phyloP scores from a whole-genome alignment of 129 eudicot species.

The Pittosporum tobira region DNA sequence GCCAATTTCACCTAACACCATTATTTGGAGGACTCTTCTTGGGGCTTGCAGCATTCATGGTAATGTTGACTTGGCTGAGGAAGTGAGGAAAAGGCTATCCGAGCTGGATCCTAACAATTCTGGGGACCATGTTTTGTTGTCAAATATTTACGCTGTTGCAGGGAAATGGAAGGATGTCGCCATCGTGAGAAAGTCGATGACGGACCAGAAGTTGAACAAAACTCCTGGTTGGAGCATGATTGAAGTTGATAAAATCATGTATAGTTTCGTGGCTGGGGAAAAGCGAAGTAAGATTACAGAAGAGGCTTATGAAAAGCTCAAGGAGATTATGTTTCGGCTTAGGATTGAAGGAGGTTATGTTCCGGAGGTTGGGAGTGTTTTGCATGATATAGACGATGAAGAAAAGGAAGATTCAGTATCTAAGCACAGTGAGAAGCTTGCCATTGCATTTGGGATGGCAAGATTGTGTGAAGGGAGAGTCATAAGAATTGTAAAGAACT shows the following conservation, averaged over 20 bases:
- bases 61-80: conserved; percentile 8
- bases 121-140: conserved; percentile 13
- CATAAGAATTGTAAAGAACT: conserved; percentile 17
- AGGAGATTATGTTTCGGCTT: conserved; percentile 14
- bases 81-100: conserved; percentile 7
- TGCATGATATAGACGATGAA: conserved; percentile 19
- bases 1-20: conserved; percentile 16
- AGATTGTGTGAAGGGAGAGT: conserved; percentile 4
- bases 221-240: conserved; percentile 19
- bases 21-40: conserved; percentile 21
- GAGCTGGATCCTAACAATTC: conserved; percentile 17
- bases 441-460: conserved; percentile 14
- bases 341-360: conserved; percentile 16
- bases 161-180: conserved; percentile 17
- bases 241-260: conserved; percentile 14
- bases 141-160: conserved; percentile 16
- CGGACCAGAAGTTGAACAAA: conserved; percentile 9
- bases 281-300: conserved; percentile 12
- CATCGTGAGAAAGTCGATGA: conserved; percentile 12
- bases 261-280: conserved; percentile 16
- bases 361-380: conserved; percentile 5
- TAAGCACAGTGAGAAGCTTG: conserved; percentile 21
- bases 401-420: conserved; percentile 15
- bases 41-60: conserved; percentile 18
- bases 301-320: conserved; percentile 13